A percentile compares a stretch with the other conserved stretches of the same genome.
phyloP scores from a whole-genome alignment of 495 filamentous ascomycete species.

The Penicillium malachiteum region DNA sequence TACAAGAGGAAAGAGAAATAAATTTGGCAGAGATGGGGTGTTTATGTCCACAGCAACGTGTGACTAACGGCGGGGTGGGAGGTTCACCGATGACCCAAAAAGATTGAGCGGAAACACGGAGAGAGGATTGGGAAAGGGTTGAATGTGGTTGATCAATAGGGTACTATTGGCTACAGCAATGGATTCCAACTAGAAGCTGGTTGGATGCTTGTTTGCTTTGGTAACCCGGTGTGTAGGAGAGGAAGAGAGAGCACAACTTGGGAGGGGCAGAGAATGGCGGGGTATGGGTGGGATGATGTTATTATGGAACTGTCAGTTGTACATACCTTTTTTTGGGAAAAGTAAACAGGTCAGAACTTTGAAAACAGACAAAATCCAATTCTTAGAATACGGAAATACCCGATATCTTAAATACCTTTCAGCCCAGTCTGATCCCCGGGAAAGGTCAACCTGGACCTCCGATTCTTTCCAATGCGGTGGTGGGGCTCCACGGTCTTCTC shows the following conservation, averaged over 20 bases:
- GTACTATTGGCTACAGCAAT: constrained; percentile 25
- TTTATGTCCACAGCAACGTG: constrained; percentile 31
- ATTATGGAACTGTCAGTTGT: not conserved
- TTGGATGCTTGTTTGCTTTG: constrained; percentile 15
- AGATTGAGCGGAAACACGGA: constrained; percentile 30
- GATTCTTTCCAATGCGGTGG: constrained; percentile 45
- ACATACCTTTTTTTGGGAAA: constrained; percentile 21
- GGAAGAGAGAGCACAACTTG: not conserved
- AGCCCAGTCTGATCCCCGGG: constrained; percentile 18
- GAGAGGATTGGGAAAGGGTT: constrained; percentile 18
- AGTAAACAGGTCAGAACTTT: constrained; percentile 18
- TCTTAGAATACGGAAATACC: constrained; percentile 25
- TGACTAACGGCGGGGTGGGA: constrained; percentile 40
- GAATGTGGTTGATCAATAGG: constrained; percentile 24
- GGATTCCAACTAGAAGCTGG: constrained; percentile 20
- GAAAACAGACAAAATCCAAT: constrained; percentile 9
- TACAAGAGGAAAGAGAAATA: constrained; percentile 22
- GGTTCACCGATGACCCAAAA: constrained; percentile 52
- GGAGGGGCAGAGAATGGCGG: constrained; percentile 20
- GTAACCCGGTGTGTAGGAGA: constrained; percentile 2
- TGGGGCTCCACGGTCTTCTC: constrained; percentile 35
- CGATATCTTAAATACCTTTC: constrained; percentile 30
- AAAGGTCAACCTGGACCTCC: constrained; percentile 35
- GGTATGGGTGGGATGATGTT: constrained; percentile 12
- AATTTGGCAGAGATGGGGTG: constrained; percentile 16